These are phyloP conservation scores for Syzygium grande DNA, from an alignment of 345 rosid genomes.

Conservation along the genomic window DNA sequence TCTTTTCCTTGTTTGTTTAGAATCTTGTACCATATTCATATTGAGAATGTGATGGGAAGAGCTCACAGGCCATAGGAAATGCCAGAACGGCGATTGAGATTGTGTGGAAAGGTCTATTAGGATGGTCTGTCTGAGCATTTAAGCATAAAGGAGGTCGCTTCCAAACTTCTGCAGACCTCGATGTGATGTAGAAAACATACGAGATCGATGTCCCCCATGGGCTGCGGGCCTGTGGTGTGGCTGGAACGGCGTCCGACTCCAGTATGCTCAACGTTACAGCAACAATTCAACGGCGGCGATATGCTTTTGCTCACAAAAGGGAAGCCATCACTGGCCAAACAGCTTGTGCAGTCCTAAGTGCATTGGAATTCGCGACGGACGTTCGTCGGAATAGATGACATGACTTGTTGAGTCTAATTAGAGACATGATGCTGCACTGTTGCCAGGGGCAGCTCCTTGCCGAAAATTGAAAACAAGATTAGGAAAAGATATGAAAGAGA, in stretches of 20 bases:
- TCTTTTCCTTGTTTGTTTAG: not conserved
- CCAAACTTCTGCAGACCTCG: not conserved
- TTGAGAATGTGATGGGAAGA: not conserved
- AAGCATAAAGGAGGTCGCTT: not conserved
- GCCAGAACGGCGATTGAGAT: not conserved
- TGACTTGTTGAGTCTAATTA: not conserved
- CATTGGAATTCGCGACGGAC: not conserved
- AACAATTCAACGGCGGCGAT: not conserved
- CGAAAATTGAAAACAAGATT: not conserved
- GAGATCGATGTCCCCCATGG: not conserved
- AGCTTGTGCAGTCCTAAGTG: not conserved
- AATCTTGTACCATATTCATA: not conserved
- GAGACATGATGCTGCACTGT: not conserved
- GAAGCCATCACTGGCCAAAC: not conserved
- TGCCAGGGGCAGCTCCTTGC: not conserved
- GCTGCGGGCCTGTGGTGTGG: not conserved
- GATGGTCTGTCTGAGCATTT: not conserved
- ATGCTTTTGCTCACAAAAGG: not conserved
- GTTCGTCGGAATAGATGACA: not conserved
- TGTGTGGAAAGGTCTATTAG: not conserved
- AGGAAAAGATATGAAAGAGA: not conserved
- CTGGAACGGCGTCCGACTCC: not conserved
- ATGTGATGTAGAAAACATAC: not conserved
- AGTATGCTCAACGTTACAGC: not conserved
- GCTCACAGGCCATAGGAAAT: not conserved